These are phyloP conservation scores for Pichia sp. DNA, from an alignment of 1,139 yeast genomes.

Conservation along the genomic window DNA sequence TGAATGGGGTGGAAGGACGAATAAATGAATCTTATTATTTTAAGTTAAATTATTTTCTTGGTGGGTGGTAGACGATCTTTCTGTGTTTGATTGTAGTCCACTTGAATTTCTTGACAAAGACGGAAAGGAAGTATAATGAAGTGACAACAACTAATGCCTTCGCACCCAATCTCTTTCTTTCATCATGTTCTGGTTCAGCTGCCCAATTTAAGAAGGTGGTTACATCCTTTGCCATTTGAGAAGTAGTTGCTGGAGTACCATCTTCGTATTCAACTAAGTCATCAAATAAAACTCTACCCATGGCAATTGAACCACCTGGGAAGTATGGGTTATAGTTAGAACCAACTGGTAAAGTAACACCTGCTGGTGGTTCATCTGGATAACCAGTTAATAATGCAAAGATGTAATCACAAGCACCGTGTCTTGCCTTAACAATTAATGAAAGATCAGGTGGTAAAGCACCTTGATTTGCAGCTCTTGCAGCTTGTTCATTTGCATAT, in stretches of 20 bases:
- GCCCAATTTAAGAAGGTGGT: conserved; percentile 96
- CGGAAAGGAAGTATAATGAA: conserved; percentile 70
- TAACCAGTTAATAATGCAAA: conserved; percentile 94
- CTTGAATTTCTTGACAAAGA: conserved; percentile 97
- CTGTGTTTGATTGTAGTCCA: conserved; percentile 96
- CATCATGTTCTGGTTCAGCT: conserved; percentile 97
- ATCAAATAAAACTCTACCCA: conserved; percentile 97
- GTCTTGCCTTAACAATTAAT: conserved; percentile 97
- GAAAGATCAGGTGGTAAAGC: conserved; percentile 98
- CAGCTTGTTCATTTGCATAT: conserved; percentile 96
- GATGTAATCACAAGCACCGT: conserved; percentile 95
- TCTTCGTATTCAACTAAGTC: conserved; percentile 97
- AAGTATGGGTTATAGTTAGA: conserved; percentile 98
- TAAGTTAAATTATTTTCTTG: conserved; percentile 49
- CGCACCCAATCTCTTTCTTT: conserved; percentile 93
- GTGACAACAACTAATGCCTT: conserved; percentile 82
- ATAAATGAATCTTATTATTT: not conserved
- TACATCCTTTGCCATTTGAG: conserved; percentile 99
- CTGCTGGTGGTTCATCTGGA: conserved; percentile 98
- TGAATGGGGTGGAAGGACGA: not conserved
- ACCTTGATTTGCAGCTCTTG: conserved; percentile 99
- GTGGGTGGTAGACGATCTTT: conserved; percentile 90
- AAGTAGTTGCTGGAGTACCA: conserved; percentile 96
- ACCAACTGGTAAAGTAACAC: conserved; percentile 88
- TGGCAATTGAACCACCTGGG: conserved; percentile 99